These are phyloP conservation scores for Metarhizium album DNA, from an alignment of 2,329 filamentous ascomycete genomes.

Conservation along the genomic window DNA sequence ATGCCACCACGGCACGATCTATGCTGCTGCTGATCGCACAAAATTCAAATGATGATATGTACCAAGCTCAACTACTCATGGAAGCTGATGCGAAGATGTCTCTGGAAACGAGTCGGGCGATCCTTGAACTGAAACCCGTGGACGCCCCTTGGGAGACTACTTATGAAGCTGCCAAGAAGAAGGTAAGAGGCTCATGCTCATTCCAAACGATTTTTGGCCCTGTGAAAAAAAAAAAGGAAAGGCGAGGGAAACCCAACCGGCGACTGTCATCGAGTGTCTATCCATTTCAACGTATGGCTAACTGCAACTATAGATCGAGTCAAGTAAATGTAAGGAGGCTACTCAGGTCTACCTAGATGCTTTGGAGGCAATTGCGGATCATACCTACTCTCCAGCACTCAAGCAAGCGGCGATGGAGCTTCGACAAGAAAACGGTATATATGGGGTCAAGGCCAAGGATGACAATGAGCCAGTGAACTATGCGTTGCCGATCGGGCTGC, in stretches of 20 bases:
- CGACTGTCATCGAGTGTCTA: not conserved
- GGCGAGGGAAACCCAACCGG: no score
- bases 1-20: slow-evolving; percentile 19
- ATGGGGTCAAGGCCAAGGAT: slow-evolving; percentile 7
- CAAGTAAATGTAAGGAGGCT: slow-evolving; percentile 17
- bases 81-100: slow-evolving; percentile 27
- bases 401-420: slow-evolving; percentile 17
- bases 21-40: slow-evolving; percentile 25
- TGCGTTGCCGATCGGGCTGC: slow-evolving; percentile 70
- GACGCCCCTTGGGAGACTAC: slow-evolving; percentile 15
- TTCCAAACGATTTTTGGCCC: not conserved
- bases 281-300: not conserved
- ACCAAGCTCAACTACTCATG: slow-evolving; percentile 22
- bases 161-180: slow-evolving; percentile 16
- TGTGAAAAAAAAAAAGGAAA: no score
- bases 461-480: slow-evolving; percentile 18
- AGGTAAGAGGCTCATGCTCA: slow-evolving; percentile 13
- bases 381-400: slow-evolving; percentile 13
- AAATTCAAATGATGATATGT: slow-evolving; percentile 22
- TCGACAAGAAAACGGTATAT: slow-evolving; percentile 9
- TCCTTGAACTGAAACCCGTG: slow-evolving; percentile 18
- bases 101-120: slow-evolving; percentile 19
- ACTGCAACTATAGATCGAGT: slow-evolving; percentile 13
- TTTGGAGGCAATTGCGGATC: slow-evolving; percentile 24
- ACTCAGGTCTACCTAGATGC: slow-evolving; percentile 23